Evolutionary conservation across 345 rosid species (phyloP).

Genomic region (Citrus inodora): DNA sequence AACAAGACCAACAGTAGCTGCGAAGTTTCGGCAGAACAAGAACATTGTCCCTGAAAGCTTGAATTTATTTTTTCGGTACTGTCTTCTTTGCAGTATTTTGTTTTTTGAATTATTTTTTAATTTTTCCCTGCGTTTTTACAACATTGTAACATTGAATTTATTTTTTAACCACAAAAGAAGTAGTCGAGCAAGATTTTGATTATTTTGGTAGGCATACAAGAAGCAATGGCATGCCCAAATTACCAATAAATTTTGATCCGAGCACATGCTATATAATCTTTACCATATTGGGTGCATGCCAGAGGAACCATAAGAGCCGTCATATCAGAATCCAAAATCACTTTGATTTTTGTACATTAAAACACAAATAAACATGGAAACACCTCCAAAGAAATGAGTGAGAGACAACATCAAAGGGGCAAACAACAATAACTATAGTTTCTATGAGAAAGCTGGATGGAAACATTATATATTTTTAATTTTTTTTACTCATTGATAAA

Average conservation of each 20-base stretch:
- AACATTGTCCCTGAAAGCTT: too few relatives aligned
- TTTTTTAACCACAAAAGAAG: too few relatives aligned
- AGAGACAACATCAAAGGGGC: neutral
- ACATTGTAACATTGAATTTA: too few relatives aligned
- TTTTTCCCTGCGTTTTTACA: too few relatives aligned
- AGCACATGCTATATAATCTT: too few relatives aligned
- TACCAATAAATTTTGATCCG: too few relatives aligned
- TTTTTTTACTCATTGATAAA: constrained; percentile 6
- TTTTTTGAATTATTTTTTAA: too few relatives aligned
- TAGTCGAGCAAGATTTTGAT: neutral
- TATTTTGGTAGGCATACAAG: neutral
- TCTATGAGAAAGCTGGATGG: neutral
- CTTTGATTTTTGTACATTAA: neutral
- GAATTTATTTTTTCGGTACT: too few relatives aligned
- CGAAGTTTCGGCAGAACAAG: too few relatives aligned
- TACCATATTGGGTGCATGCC: neutral
- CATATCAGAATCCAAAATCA: neutral
- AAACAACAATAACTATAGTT: neutral
- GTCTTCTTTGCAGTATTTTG: too few relatives aligned
- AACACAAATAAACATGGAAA: neutral
- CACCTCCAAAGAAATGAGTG: neutral
- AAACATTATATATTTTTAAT: too few relatives aligned
- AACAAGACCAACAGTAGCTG: too few relatives aligned
- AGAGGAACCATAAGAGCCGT: neutral
- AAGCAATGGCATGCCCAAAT: neutral